phyloP scores from a whole-genome alignment of 2,329 filamentous ascomycete genomes.

The Aspergillus japonicus region DNA sequence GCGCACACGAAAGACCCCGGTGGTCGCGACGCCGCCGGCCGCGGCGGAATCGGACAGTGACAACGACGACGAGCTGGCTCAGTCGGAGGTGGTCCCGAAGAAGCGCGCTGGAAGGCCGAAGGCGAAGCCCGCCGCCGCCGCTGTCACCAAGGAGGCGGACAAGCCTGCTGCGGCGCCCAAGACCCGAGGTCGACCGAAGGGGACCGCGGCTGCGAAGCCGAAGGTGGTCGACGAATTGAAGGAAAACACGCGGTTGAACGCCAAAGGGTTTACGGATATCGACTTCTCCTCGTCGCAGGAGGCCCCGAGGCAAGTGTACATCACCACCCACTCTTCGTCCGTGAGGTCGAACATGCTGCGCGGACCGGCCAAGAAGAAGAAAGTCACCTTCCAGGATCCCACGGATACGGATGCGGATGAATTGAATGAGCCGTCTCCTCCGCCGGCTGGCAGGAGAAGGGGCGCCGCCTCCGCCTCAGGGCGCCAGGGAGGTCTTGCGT shows the following conservation, averaged over 20 bases:
- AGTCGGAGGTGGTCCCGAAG: conserved; percentile 22
- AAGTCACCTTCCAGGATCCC: conserved; percentile 48
- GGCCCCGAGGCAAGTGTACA: conserved; percentile 24
- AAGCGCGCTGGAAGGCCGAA: conserved; percentile 22
- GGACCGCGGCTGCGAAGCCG: conserved; percentile 16
- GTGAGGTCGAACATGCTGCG: conserved; percentile 32
- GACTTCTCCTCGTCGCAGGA: conserved; percentile 13
- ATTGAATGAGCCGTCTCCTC: conserved; percentile 26
- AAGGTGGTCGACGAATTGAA: conserved; percentile 12
- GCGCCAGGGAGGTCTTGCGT: conserved; percentile 40
- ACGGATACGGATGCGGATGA: conserved; percentile 46
- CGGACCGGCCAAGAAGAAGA: conserved; percentile 42
- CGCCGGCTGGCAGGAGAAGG: conserved; percentile 25
- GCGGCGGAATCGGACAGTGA: conserved; percentile 18
- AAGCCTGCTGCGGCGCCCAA: conserved; percentile 18
- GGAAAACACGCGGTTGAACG: conserved; percentile 17
- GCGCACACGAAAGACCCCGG: conserved; percentile 12
- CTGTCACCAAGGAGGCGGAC: conserved; percentile 3
- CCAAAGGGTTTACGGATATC: conserved; percentile 3
- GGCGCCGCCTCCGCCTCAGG: conserved; percentile 20
- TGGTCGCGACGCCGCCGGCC: background rate
- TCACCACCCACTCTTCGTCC: conserved; percentile 29
- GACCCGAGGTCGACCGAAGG: conserved; percentile 33
- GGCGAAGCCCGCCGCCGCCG: conserved; percentile 12
- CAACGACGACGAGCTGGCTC: conserved; percentile 27